A percentile compares a stretch with the other conserved stretches of the same genome.
Evolutionary conservation across 1,284 basidiomycete genomes (phyloP).

Genomic region (Malassezia sympodialis): DNA sequence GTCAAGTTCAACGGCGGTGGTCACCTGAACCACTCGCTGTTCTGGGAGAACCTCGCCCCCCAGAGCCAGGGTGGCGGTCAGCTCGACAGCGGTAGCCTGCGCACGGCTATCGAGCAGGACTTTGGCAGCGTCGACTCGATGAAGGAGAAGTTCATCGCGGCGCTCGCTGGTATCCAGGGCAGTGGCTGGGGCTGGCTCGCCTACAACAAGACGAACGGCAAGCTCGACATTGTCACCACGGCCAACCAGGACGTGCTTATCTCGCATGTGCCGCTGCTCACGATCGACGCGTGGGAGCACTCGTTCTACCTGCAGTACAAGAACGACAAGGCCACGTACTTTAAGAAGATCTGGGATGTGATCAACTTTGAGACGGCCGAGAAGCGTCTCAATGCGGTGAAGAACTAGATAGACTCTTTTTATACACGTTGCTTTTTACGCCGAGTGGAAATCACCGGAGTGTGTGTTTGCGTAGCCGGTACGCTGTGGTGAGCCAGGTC

Average conservation of each 20-base stretch:
- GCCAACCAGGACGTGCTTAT: slow-evolving; percentile 46
- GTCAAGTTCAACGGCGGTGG: slow-evolving; percentile 48
- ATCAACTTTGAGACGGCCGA: slow-evolving; percentile 48
- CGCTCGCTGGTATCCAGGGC: slow-evolving; percentile 43
- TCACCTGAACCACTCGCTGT: slow-evolving; percentile 47
- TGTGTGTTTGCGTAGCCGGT: background rate
- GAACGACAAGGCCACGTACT: slow-evolving; percentile 46
- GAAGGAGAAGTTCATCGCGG: slow-evolving; percentile 36
- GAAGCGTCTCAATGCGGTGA: slow-evolving; percentile 38
- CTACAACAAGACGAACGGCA: slow-evolving; percentile 28
- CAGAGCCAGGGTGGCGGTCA: slow-evolving; percentile 38
- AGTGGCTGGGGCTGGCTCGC: slow-evolving; percentile 47
- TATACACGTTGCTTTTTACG: slow-evolving; percentile 1
- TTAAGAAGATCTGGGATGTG: slow-evolving; percentile 47
- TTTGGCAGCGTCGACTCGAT: slow-evolving; percentile 41
- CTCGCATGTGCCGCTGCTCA: slow-evolving; percentile 42
- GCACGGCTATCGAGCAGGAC: slow-evolving; percentile 42
- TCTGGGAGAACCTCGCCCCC: slow-evolving; percentile 46
- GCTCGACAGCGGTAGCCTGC: slow-evolving; percentile 31
- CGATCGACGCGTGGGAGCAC: slow-evolving; percentile 47
- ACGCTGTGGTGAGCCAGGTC: background rate
- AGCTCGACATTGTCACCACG: slow-evolving; percentile 42
- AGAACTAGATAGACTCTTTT: slow-evolving; percentile 13
- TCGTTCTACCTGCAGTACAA: slow-evolving; percentile 47
- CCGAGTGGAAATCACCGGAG: background rate